A percentile compares a stretch with the other conserved stretches of the same genome.
These are phyloP conservation scores for Beauveria pseudobassiana DNA, from an alignment of 2,329 filamentous ascomycete species.

Conservation along the genomic window DNA sequence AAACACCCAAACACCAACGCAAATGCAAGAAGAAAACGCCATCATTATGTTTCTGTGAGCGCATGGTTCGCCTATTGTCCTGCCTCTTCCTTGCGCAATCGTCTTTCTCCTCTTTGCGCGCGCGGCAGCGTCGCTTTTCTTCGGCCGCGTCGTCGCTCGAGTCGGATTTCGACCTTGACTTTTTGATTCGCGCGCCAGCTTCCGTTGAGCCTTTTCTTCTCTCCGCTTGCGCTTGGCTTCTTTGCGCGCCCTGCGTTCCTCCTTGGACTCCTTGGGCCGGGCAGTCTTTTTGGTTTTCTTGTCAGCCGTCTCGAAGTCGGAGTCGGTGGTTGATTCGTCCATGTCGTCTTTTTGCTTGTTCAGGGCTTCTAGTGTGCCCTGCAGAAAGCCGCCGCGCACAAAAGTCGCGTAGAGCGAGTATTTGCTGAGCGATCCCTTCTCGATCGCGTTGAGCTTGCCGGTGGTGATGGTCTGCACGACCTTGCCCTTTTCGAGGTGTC, in stretches of 20 bases:
- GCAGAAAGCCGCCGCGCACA: constrained; percentile 70
- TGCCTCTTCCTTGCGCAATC: constrained; percentile 25
- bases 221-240: constrained; percentile 23
- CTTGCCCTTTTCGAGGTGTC: constrained; percentile 53
- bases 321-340: constrained; percentile 12
- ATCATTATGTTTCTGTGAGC: neutral
- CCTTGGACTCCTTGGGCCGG: constrained; percentile 32
- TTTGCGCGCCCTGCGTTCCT: constrained; percentile 31
- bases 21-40: constrained; percentile 5
- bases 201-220: neutral
- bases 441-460: constrained; percentile 49
- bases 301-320: constrained; percentile 19
- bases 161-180: constrained; percentile 22
- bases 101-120: constrained; percentile 37
- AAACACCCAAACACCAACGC: neutral
- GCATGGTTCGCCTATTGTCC: constrained; percentile 5
- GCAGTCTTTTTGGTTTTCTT: constrained; percentile 18
- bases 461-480: constrained; percentile 49
- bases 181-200: constrained; percentile 19
- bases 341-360: constrained; percentile 15
- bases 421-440: constrained; percentile 42
- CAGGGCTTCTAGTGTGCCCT: constrained; percentile 53
- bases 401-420: constrained; percentile 76
- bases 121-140: constrained; percentile 39
- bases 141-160: constrained; percentile 26